Percentiles rank a stretch among this genome's conserved stretches.
phyloP scores from a whole-genome alignment of 2,329 filamentous ascomycete species.

The Aureobasidium melanogenum region DNA sequence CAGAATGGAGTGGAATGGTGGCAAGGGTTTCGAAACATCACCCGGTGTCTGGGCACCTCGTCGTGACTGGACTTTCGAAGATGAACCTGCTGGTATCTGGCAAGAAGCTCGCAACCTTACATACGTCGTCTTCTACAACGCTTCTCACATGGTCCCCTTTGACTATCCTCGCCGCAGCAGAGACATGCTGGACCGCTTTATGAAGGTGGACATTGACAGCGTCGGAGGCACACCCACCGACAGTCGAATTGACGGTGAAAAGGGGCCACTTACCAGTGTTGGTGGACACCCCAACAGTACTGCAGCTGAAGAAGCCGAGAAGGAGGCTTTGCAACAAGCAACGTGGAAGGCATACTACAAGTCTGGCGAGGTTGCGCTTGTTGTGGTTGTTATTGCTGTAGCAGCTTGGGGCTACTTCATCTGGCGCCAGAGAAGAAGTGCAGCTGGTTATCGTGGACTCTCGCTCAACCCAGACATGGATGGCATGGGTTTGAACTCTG shows the following conservation, averaged over 20 bases:
- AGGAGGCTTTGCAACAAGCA: conserved; percentile 65
- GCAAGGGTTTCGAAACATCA: conserved; percentile 79
- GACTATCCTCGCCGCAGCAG: conserved; percentile 78
- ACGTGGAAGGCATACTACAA: conserved; percentile 85
- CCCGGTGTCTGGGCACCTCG: conserved; percentile 88
- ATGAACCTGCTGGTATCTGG: conserved; percentile 78
- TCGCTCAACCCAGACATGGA: conserved; percentile 32
- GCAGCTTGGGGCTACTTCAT: conserved; percentile 64
- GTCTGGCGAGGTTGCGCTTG: conserved; percentile 75
- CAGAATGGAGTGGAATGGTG: conserved; percentile 86
- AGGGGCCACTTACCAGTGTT: conserved; percentile 67
- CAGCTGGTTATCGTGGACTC: conserved; percentile 38
- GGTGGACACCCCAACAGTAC: conserved; percentile 64
- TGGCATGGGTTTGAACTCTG: conserved; percentile 37
- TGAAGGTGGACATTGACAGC: conserved; percentile 80
- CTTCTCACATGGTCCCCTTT: conserved; percentile 97
- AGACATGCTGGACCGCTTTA: conserved; percentile 96
- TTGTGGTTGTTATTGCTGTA: conserved; percentile 69
- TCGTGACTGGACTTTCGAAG: conserved; percentile 89
- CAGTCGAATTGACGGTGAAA: conserved; percentile 76
- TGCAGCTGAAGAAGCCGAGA: conserved; percentile 52
- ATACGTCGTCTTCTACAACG: conserved; percentile 91
- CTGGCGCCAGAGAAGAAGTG: conserved; percentile 45
- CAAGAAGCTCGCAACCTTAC: conserved; percentile 92
- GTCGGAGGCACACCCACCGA: conserved; percentile 76